Evolutionary conservation across 805 yeast species (phyloP), one percentile per base, ranked within the genome.

Genomic region (Huiozyma sinensis): DNA sequence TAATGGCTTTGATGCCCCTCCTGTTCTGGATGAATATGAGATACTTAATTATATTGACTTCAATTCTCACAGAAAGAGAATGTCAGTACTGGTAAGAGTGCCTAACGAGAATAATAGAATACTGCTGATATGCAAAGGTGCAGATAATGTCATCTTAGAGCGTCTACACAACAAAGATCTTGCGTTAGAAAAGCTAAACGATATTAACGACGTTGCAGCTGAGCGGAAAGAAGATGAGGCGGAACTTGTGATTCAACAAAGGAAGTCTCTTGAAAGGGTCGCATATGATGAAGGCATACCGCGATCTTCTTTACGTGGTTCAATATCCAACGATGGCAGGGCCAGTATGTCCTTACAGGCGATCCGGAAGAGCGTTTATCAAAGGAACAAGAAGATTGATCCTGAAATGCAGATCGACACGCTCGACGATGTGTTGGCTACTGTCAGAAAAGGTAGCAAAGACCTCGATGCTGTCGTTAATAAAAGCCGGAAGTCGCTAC

Each of bases 51-150:
- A 76, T 1, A 80, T 92, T 46, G 97, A 90, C 45, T 92, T 92
- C 57, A 71, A 90, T 0, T 85, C 95, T 1, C 68, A 79, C 4
- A 77, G 99, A 56, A 92, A 92, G 64, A 74, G 98, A 57, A 92
- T 92, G 99, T 86, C 97, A 0, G 77, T 85, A n/a, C 60, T 90
- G 7, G 80, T 88, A 1, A 72, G 66, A 47, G 77, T 84, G 52
- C 95, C 97, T 0, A 83, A 84, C 58, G 55, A 55, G 13, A 46
- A 50, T 2, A 76, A 76, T 6, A 72, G 83, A 46, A 72, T 88
- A 24, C 77, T 90, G 39, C 57, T 92, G 50, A 67, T 92, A 37
- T 87, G 95, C 64, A 92, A 92, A 64, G 99, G 98, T 44, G 98
- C 99, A 2, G 98, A 92, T 61, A 86, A 86, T 55, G 74, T 90